Conservation (phyloP, 2,329 filamentous ascomycete species). For the Teratosphaeria viscida region DNA sequence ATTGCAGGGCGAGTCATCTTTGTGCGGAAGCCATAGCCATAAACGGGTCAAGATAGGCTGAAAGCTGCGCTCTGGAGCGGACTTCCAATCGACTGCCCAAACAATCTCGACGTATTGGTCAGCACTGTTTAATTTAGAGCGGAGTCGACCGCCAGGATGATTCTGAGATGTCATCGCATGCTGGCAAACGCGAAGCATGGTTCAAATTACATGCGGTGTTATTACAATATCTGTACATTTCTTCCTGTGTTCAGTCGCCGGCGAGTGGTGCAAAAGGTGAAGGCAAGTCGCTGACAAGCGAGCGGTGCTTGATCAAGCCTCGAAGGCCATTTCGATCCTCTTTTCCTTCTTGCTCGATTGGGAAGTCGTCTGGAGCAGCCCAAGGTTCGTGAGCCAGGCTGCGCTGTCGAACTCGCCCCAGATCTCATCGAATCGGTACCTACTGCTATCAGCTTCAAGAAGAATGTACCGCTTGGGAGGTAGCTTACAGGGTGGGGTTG, state of each 20-base stretch:
- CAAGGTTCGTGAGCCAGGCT: constrained; percentile 5
- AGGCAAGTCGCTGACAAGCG: background rate
- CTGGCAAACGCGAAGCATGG: too few relatives aligned
- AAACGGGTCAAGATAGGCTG: background rate
- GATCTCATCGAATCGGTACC: constrained; percentile 4
- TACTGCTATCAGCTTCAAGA: background rate
- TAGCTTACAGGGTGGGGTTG: background rate
- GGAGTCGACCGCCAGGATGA: too few relatives aligned
- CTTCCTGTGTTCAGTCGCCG: background rate
- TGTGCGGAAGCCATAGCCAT: background rate
- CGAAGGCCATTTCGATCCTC: constrained; percentile 1
- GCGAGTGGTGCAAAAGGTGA: background rate
- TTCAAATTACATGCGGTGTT: background rate
- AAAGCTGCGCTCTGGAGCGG: background rate
- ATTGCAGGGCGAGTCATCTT: background rate
- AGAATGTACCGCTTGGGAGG: background rate
- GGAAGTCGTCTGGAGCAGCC: background rate
- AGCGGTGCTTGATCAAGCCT: background rate
- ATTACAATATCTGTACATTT: background rate
- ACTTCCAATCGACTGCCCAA: background rate
- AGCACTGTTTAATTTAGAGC: too few relatives aligned
- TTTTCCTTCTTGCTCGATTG: constrained; percentile 2
- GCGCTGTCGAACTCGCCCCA: constrained; percentile 8
- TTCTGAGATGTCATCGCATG: too few relatives aligned
- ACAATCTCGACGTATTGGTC: too few relatives aligned